These are phyloP conservation scores for Erysiphe neolycopersici DNA, from an alignment of 2,329 filamentous ascomycete species.

Conservation along the genomic window DNA sequence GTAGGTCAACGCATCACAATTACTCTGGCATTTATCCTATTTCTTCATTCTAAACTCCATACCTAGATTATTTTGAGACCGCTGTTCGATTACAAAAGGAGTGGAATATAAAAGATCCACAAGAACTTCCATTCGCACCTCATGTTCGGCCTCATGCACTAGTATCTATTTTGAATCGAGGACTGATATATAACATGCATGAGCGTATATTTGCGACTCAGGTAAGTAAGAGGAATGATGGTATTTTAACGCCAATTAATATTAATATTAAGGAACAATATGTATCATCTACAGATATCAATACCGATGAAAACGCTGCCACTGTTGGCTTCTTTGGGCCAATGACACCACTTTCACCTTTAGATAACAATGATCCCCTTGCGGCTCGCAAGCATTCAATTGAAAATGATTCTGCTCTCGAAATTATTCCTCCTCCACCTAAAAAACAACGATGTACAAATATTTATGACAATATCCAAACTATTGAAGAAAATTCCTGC, in stretches of 20 bases:
- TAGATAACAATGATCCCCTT: conserved; percentile 10
- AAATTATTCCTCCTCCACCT: conserved; percentile 28
- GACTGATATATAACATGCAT: conserved; percentile 31
- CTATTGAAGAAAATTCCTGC: background rate
- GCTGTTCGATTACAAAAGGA: conserved; percentile 42
- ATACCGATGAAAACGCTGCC: conserved; percentile 1
- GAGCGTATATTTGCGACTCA: conserved; percentile 21
- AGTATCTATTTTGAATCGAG: conserved; percentile 34
- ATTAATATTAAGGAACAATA: background rate
- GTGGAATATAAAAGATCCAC: conserved; percentile 35
- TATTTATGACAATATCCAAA: conserved; percentile 25
- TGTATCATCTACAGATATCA: background rate
- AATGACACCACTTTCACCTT: conserved; percentile 8
- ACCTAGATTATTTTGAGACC: conserved; percentile 37
- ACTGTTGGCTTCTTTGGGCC: conserved; percentile 13
- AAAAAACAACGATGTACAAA: conserved; percentile 35
- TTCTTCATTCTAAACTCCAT: conserved; percentile 1
- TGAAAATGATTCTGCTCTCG: conserved; percentile 10
- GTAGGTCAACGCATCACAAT: conserved; percentile 7
- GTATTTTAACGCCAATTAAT: conserved; percentile 1
- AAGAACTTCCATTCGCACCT: conserved; percentile 34
- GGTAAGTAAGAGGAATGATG: conserved; percentile 1
- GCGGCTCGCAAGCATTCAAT: conserved; percentile 12
- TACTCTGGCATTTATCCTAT: background rate
- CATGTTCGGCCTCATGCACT: conserved; percentile 38